Base-by-base conservation (phyloP, 192 early-diverging fungal species). In the Linnemannia exigua region DNA sequence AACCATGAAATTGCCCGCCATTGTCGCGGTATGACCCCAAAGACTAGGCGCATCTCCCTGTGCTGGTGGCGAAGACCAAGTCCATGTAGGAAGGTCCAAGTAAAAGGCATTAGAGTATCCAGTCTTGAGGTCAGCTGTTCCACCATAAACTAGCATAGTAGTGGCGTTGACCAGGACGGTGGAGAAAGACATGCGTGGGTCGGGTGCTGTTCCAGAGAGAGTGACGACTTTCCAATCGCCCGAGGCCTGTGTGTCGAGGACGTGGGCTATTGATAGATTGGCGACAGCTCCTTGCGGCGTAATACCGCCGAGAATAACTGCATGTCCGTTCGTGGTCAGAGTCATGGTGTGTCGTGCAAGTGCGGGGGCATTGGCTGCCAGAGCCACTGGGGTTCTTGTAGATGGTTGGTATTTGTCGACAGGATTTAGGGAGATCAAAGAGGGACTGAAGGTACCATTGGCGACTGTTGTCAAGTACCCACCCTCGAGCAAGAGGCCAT, bases 21-120 rank as follows among this genome's bases (percentile, higher is more conserved):
- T 80, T 37, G 74, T 71, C 15, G 84, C 77, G 9, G 84, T 86
- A 61, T 86, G 84, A 38, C 84, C 84, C 77, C 77, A 86, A 8
- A 51, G 84, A 2, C 44, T 22, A 22, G 84, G 84, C 11, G 78
- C 84, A 28, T 77, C 75, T 19, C 84, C 84, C 33, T 80, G 52
- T 11, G 51, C 74, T 20, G 20, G 61, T 15, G 77, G 84, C 19
- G 84, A 72, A 5, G 84, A 80, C 81, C 81, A 83, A 11, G 81
- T 74, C 81, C 68, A 67, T 2, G 74, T 69, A 15, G 81, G 81
- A 7, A 83, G 37, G 28, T 83, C 81, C 2, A 83, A 71, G 31
- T 83, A 83, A 58, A 83, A 83, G 0, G 76, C 74, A 14, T 72
- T 75, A 75, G 75, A 83, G 38, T 47, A 74, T 4, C 75, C 70